Evolutionary conservation across 805 yeast genomes (phyloP).

Genomic region (Nakazawaea populi): DNA sequence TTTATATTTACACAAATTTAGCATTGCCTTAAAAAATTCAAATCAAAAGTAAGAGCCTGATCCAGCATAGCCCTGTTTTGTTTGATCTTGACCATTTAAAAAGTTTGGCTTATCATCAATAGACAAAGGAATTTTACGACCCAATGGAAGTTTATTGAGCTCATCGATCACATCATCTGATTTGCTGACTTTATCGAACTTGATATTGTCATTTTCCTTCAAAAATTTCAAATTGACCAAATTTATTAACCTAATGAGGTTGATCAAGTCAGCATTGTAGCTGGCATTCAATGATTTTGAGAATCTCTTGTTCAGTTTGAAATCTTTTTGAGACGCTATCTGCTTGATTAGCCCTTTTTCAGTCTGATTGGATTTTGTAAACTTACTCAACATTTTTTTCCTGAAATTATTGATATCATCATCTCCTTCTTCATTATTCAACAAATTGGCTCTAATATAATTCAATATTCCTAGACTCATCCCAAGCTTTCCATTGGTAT

Average conservation of each 20-base stretch:
- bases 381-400: neutral
- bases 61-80: neutral
- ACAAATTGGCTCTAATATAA: neutral
- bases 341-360: conserved; percentile 7
- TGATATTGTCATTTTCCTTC: conserved; percentile 11
- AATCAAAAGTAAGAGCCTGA: conserved; percentile 5
- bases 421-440: conserved; percentile 1
- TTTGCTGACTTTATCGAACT: conserved; percentile 1
- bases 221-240: conserved; percentile 9
- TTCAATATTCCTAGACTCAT: conserved; percentile 5
- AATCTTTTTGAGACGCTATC: conserved; percentile 5
- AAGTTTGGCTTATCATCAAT: conserved; percentile 3
- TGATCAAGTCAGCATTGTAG: conserved; percentile 4
- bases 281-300: neutral
- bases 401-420: neutral
- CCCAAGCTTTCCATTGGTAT: conserved; percentile 4
- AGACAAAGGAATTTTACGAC: conserved; percentile 9
- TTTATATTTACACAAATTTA: no score
- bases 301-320: conserved; percentile 3
- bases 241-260: conserved; percentile 3
- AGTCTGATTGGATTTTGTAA: neutral
- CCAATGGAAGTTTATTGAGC: conserved; percentile 1
- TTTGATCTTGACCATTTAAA: neutral
- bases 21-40: neutral
- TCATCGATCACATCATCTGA: neutral